These are phyloP conservation scores for Athelia sp. DNA, from an alignment of 1,284 basidiomycete species.

Conservation along the genomic window DNA sequence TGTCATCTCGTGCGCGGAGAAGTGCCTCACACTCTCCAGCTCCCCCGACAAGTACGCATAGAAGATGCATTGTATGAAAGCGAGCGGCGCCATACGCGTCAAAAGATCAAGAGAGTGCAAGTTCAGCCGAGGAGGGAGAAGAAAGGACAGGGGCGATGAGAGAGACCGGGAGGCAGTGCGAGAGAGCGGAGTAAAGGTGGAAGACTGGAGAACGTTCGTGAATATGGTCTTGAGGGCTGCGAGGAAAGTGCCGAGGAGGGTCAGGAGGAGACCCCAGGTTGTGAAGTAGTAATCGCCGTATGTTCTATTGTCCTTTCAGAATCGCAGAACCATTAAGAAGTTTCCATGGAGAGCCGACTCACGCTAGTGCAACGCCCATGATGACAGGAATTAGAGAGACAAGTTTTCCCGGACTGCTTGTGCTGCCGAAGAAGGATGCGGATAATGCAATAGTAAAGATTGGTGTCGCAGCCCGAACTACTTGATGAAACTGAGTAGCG, in stretches of 20 bases:
- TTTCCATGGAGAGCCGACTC: conserved; percentile 29
- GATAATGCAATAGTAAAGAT: conserved; percentile 85
- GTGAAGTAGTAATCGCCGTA: conserved; percentile 92
- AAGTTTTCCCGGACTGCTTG: conserved; percentile 54
- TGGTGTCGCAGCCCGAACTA: conserved; percentile 88
- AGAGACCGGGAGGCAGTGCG: conserved; percentile 8
- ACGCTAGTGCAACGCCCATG: conserved; percentile 89
- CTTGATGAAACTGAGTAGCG: conserved; percentile 79
- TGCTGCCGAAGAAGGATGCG: conserved; percentile 46
- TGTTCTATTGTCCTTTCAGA: conserved; percentile 44
- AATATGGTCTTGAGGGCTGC: conserved; percentile 90
- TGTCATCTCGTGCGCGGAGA: conserved; percentile 49
- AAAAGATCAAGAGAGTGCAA: conserved; percentile 86
- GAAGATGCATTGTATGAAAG: conserved; percentile 80
- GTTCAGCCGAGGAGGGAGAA: conserved; percentile 40
- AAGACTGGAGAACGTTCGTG: conserved; percentile 75
- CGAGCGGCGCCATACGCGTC: conserved; percentile 80
- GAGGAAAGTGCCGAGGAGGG: conserved; percentile 82
- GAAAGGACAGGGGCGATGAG: conserved; percentile 11
- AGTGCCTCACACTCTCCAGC: conserved; percentile 55
- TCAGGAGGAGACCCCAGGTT: conserved; percentile 75
- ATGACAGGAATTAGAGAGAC: conserved; percentile 84
- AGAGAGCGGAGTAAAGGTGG: conserved; percentile 16
- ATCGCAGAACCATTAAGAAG: conserved; percentile 1
- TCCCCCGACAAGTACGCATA: conserved; percentile 80